A percentile compares a stretch with the other conserved stretches of the same genome.
phyloP scores from a whole-genome alignment of 1,284 basidiomycete species.

The Boletus smithii region DNA sequence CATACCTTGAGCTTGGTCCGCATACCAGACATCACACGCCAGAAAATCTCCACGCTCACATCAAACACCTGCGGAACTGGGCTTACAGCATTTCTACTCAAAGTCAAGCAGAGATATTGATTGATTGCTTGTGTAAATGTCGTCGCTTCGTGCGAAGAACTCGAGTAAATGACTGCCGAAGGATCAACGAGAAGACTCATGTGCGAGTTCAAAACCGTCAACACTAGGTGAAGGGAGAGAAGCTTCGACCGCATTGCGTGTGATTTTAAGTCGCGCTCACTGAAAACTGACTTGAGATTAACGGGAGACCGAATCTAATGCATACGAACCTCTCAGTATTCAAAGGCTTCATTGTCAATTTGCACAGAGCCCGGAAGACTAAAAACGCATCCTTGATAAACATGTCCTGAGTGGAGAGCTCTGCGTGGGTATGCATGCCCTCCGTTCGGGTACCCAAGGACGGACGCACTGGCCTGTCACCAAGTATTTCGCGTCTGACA shows the following conservation, averaged over 20 bases:
- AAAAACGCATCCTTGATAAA: conserved; percentile 96
- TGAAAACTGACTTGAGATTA: conserved; percentile 34
- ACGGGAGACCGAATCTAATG: not conserved
- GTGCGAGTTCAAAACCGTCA: conserved; percentile 90
- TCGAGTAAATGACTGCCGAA: conserved; percentile 83
- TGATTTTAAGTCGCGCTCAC: conserved; percentile 89
- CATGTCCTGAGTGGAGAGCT: conserved; percentile 68
- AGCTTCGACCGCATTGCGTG: conserved; percentile 96
- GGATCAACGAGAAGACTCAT: conserved; percentile 87
- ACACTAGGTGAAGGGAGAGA: conserved; percentile 87
- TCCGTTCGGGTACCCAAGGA: conserved; percentile 14
- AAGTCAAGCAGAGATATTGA: conserved; percentile 90
- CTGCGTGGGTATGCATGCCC: conserved; percentile 15
- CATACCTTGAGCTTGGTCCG: conserved; percentile 90
- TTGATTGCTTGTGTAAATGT: conserved; percentile 90
- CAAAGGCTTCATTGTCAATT: conserved; percentile 96
- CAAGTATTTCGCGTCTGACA: conserved; percentile 5
- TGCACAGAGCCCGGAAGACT: conserved; percentile 93
- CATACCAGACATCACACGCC: conserved; percentile 91
- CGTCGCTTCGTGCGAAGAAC: conserved; percentile 80
- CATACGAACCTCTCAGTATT: conserved; percentile 79
- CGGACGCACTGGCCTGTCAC: conserved; percentile 7
- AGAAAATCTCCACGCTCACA: conserved; percentile 97
- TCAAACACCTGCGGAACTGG: conserved; percentile 97
- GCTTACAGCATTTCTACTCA: conserved; percentile 95